Percentiles rank a stretch among this genome's conserved stretches.
Evolutionary conservation across 192 early-diverging fungal species (phyloP).

Genomic region (Dimargaris cristalligena): DNA sequence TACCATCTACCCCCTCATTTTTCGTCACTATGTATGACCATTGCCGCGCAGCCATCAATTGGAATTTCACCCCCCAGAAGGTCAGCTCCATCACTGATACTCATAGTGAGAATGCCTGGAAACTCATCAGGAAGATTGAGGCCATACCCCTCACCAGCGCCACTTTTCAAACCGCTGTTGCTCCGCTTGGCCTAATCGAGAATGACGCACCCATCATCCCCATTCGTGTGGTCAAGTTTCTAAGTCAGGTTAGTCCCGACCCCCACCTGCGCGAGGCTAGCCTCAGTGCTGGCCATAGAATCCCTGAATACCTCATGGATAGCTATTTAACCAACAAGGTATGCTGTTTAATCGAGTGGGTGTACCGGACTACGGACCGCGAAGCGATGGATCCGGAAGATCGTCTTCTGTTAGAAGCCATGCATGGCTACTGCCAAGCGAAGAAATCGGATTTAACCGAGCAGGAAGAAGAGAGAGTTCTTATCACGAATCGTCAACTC

Average conservation of each 20-base stretch:
- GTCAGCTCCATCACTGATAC: constrained; percentile 15
- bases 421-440: constrained; percentile 43
- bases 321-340: constrained; percentile 44
- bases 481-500: constrained; percentile 41
- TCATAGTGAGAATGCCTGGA: constrained; percentile 18
- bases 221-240: constrained; percentile 19
- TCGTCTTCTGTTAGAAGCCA: constrained; percentile 47
- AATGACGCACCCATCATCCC: constrained; percentile 20
- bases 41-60: constrained; percentile 20
- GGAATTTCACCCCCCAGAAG: constrained; percentile 17
- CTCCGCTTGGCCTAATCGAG: constrained; percentile 21
- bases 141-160: constrained; percentile 15
- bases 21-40: no score
- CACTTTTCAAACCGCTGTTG: constrained; percentile 27
- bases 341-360: constrained; percentile 33
- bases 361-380: constrained; percentile 26
- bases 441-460: constrained; percentile 50
- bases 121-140: constrained; percentile 20
- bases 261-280: constrained; percentile 48
- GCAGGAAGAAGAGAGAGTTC: constrained; percentile 39
- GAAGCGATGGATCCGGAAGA: constrained; percentile 35
- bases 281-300: constrained; percentile 33
- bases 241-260: constrained; percentile 31
- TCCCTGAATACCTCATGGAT: constrained; percentile 41
- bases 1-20: no score